A percentile compares a stretch with the other conserved stretches of the same genome.
Conservation (phyloP, 1,284 basidiomycete species). For the Ganoderma lucidum region DNA sequence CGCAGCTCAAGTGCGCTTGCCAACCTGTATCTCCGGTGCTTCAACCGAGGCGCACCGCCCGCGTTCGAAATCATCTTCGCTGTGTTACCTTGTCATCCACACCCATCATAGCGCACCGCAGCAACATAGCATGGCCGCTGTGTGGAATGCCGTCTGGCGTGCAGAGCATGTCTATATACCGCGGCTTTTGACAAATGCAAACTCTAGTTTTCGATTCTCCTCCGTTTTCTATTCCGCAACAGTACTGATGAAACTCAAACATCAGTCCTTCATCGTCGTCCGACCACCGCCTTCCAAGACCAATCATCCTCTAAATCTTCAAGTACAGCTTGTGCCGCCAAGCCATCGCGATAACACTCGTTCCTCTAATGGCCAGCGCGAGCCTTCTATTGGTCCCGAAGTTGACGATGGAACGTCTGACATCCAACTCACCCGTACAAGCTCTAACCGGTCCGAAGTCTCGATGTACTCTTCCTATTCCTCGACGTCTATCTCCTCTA, state of each 20-base stretch:
- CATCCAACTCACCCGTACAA: constrained; percentile 44
- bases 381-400: constrained; percentile 43
- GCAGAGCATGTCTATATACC: neutral
- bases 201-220: neutral
- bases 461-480: constrained; percentile 56
- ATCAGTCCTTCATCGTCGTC: constrained; percentile 86
- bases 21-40: neutral
- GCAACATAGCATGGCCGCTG: neutral
- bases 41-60: neutral
- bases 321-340: constrained; percentile 90
- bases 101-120: neutral
- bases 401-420: constrained; percentile 46
- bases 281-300: constrained; percentile 85
- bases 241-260: constrained; percentile 18
- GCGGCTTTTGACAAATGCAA: neutral
- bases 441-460: constrained; percentile 54
- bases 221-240: constrained; percentile 3
- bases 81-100: neutral
- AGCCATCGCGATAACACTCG: constrained; percentile 54
- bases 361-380: constrained; percentile 44
- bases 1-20: neutral
- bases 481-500: constrained; percentile 57
- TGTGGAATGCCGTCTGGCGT: neutral
- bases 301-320: constrained; percentile 91
- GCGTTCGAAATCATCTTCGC: neutral